Evolutionary conservation across 2,329 filamentous ascomycete species (phyloP).

Genomic region (Chaetomium olivaceum): DNA sequence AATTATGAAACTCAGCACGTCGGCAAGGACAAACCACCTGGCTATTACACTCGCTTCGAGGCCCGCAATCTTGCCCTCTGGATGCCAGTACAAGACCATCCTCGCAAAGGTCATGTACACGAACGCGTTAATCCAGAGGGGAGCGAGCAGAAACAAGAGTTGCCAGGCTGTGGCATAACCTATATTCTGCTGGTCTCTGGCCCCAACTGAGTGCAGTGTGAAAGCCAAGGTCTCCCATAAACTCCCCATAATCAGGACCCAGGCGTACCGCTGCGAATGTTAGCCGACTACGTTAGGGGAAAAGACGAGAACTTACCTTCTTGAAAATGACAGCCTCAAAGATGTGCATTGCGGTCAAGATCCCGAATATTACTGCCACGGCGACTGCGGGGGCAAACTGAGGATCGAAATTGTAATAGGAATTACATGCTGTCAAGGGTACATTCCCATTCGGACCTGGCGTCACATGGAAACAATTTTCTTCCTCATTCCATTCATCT

Average conservation of each 20-base stretch:
- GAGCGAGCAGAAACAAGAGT: conserved; percentile 45
- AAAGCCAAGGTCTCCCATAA: conserved; percentile 45
- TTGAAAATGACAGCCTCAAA: conserved; percentile 30
- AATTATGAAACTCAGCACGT: conserved; percentile 50
- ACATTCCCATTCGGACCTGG: conserved; percentile 34
- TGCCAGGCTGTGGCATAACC: conserved; percentile 38
- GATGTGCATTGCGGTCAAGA: conserved; percentile 32
- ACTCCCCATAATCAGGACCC: conserved; percentile 45
- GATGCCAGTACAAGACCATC: conserved; percentile 43
- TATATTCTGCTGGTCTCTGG: conserved; percentile 42
- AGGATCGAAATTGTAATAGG: conserved; percentile 36
- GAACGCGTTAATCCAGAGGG: conserved; percentile 49
- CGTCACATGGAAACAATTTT: not conserved
- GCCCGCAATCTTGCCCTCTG: conserved; percentile 36
- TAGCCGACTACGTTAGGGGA: not conserved
- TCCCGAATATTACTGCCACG: conserved; percentile 33
- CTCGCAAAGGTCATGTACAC: conserved; percentile 48
- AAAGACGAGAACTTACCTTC: conserved; percentile 20
- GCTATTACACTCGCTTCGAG: conserved; percentile 43
- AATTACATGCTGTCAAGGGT: conserved; percentile 34
- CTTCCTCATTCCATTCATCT: conserved; percentile 7
- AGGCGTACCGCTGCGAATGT: conserved; percentile 27
- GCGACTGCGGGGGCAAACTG: conserved; percentile 34
- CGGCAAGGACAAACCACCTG: conserved; percentile 49
- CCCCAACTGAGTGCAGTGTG: conserved; percentile 39